A percentile compares a stretch with the other conserved stretches of the same genome.
These are phyloP conservation scores for Quercus alba DNA, from an alignment of 306 rosid genomes.

Conservation along the genomic window DNA sequence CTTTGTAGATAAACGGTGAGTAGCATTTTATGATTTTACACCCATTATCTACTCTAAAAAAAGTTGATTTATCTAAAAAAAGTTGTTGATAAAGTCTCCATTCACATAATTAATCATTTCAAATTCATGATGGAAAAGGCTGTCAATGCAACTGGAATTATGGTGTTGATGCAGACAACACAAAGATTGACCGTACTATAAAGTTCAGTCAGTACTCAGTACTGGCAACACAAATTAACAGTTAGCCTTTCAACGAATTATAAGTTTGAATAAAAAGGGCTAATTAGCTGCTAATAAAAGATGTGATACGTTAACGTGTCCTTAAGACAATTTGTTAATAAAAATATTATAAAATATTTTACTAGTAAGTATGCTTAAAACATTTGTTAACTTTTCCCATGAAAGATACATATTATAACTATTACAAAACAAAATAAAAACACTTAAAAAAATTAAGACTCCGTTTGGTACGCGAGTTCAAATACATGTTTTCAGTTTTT, in stretches of 20 bases:
- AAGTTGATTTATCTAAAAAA: no score
- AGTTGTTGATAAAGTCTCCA: not conserved
- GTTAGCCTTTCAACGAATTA: not conserved
- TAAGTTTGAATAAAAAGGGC: not conserved
- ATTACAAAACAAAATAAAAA: no score
- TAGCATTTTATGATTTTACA: not conserved
- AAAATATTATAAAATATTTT: no score
- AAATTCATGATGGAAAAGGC: constrained; percentile 4
- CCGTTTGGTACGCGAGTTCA: rapidly evolving
- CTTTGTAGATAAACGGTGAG: not conserved
- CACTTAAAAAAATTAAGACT: no score
- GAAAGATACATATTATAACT: no score
- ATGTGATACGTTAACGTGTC: rapidly evolving
- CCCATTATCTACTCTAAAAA: not conserved
- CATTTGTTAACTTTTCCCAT: no score
- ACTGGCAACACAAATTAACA: not conserved
- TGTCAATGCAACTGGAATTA: not conserved
- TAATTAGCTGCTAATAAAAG: not conserved
- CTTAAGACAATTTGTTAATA: no score
- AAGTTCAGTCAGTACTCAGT: not conserved
- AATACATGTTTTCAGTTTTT: no score
- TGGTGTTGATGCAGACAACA: constrained; percentile 5
- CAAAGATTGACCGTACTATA: constrained; percentile 11
- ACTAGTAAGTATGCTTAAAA: rapidly evolving
- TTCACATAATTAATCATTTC: not conserved